Percentiles rank a stretch among this genome's conserved stretches.
Conservation (phyloP, 2,329 filamentous ascomycete genomes). For the Xylariaceae sp. region DNA sequence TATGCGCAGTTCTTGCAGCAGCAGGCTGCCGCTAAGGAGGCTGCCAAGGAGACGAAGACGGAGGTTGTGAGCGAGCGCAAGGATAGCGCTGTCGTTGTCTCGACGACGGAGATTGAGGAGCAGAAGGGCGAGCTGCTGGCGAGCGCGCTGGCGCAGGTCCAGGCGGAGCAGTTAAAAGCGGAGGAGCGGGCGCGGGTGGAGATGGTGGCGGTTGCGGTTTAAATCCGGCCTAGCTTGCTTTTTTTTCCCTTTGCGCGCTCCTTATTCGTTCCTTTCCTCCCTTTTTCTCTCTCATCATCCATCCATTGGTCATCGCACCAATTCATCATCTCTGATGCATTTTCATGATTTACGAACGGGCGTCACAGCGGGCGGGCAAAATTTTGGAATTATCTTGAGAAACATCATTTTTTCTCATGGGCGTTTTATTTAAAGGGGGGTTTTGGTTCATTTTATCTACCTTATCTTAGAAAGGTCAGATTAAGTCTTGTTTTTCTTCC, state of each 20-base stretch:
- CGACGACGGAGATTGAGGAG: conserved; percentile 20
- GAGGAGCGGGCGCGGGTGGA: conserved; percentile 10
- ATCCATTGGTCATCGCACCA: neutral
- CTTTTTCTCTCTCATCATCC: neutral
- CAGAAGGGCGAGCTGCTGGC: conserved; percentile 12
- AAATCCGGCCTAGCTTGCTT: neutral
- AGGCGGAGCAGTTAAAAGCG: conserved; percentile 11
- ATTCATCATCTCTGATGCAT: neutral
- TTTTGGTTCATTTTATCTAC: no score
- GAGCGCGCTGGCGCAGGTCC: conserved; percentile 13
- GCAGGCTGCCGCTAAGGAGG: conserved; percentile 40
- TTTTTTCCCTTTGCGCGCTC: neutral
- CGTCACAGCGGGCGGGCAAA: neutral
- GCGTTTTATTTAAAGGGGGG: no score
- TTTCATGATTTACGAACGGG: neutral
- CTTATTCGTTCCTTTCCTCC: neutral
- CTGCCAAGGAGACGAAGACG: conserved; percentile 38
- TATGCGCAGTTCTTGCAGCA: conserved; percentile 81
- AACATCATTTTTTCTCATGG: no score
- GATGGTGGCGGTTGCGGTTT: neutral
- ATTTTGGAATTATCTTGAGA: no score
- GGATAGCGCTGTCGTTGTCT: neutral
- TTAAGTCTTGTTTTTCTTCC: no score
- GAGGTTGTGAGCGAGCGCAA: conserved; percentile 2
- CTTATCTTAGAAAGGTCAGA: no score